These are phyloP conservation scores for Rhododendron mucronatum DNA, from an alignment of 148 eudicot genomes.

Conservation along the genomic window DNA sequence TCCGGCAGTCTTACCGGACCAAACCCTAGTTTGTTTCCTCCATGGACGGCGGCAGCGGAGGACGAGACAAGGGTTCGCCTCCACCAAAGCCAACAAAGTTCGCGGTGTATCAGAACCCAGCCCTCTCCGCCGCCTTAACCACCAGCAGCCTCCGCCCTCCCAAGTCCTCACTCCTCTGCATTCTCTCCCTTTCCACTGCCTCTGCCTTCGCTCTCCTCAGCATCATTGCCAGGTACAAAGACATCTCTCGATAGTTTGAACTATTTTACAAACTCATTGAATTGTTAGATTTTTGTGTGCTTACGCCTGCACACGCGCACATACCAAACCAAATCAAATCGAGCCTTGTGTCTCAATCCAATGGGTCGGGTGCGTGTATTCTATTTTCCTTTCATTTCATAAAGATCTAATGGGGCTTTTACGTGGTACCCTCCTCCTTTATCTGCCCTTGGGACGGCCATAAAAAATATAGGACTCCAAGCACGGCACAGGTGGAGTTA, in stretches of 20 bases:
- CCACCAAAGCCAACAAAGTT: slow-evolving; percentile 48
- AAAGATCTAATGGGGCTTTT: neutral
- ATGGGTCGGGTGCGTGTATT: neutral
- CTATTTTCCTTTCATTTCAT: neutral
- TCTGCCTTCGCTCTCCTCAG: slow-evolving; percentile 45
- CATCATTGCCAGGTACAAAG: slow-evolving; percentile 33
- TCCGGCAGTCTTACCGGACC: neutral
- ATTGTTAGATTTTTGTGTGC: neutral
- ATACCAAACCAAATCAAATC: neutral
- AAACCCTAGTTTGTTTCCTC: neutral
- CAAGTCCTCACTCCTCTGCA: slow-evolving; percentile 41
- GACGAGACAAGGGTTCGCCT: slow-evolving; percentile 8
- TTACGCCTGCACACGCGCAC: neutral
- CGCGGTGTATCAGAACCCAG: slow-evolving; percentile 66
- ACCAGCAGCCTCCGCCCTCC: slow-evolving; percentile 72
- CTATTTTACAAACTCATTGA: neutral
- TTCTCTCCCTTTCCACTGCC: slow-evolving; percentile 52
- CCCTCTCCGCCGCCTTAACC: slow-evolving; percentile 74
- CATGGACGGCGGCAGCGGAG: slow-evolving; percentile 14
- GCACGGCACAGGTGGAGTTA: neutral
- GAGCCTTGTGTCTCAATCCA: neutral
- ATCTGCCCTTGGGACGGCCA: neutral
- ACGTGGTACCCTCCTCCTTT: neutral
- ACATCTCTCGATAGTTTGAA: neutral
- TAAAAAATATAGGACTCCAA: neutral